Conservation (phyloP, 2,329 filamentous ascomycete genomes). For the Neoscytalidium dimidiatum region DNA sequence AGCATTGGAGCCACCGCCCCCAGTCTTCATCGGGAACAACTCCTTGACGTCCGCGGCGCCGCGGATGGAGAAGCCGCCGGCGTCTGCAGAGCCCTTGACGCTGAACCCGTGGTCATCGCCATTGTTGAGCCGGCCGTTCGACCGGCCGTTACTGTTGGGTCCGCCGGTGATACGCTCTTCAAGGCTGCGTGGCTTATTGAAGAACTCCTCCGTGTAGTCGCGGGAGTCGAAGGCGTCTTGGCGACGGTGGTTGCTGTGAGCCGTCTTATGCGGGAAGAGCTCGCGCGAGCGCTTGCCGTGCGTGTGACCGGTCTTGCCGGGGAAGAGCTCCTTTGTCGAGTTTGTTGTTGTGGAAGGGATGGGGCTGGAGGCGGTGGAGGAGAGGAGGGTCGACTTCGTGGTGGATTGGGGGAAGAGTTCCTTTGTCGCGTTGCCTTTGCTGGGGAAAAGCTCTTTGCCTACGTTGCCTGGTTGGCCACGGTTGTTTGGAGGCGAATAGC, state of each 20-base stretch:
- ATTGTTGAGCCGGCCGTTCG: neutral
- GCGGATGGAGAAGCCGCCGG: slow-evolving; percentile 31
- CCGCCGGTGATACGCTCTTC: slow-evolving; percentile 21
- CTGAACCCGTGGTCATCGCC: slow-evolving; percentile 19
- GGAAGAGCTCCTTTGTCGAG: slow-evolving; percentile 22
- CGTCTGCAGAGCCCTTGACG: slow-evolving; percentile 20
- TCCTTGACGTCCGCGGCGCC: slow-evolving; percentile 22
- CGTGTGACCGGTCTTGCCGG: slow-evolving; percentile 23
- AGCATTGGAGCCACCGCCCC: slow-evolving; percentile 22
- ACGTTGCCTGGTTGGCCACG: slow-evolving; percentile 22
- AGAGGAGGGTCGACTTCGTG: slow-evolving; percentile 15
- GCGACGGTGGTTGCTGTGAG: slow-evolving; percentile 45
- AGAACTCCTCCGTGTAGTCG: slow-evolving; percentile 27
- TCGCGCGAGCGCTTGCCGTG: slow-evolving; percentile 26
- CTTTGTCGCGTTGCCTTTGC: slow-evolving; percentile 48
- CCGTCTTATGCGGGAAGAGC: slow-evolving; percentile 40
- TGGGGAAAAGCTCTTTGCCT: slow-evolving; percentile 49
- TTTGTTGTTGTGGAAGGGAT: slow-evolving; percentile 13
- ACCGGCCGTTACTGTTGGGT: neutral
- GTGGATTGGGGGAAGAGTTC: slow-evolving; percentile 57
- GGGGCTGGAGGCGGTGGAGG: slow-evolving; percentile 14
- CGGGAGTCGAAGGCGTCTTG: slow-evolving; percentile 43
- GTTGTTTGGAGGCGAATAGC: slow-evolving; percentile 38
- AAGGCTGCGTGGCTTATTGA: slow-evolving; percentile 10
- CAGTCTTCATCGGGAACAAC: slow-evolving; percentile 21